Conservation (phyloP, 148 eudicot genomes). For the Amaranthus cruentus region DNA sequence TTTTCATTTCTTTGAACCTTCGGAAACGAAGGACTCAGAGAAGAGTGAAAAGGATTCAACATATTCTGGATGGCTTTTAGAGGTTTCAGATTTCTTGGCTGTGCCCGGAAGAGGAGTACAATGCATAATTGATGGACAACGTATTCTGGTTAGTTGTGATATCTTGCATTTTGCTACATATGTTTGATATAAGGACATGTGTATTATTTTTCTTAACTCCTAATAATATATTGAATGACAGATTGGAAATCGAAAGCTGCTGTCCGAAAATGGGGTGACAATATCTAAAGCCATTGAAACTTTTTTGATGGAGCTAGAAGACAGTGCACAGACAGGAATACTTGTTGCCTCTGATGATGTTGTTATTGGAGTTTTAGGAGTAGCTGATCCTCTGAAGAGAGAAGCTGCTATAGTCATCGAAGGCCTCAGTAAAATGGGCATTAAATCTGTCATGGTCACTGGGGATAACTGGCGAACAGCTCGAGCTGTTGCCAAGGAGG, state of each 20-base stretch:
- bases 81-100: constrained; percentile 65
- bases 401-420: constrained; percentile 94
- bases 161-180: neutral
- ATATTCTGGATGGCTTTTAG: constrained; percentile 79
- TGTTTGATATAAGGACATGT: neutral
- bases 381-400: constrained; percentile 94
- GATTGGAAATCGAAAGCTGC: constrained; percentile 87
- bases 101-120: constrained; percentile 86
- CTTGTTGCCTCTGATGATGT: constrained; percentile 65
- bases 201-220: neutral
- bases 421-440: constrained; percentile 92
- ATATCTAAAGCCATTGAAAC: constrained; percentile 52
- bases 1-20: constrained; percentile 83
- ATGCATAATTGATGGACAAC: constrained; percentile 57
- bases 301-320: constrained; percentile 71
- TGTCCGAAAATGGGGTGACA: constrained; percentile 58
- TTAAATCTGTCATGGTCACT: constrained; percentile 87
- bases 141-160: constrained; percentile 59
- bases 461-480: constrained; percentile 99
- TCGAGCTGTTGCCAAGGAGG: constrained; percentile 90
- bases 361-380: constrained; percentile 71
- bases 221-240: constrained; percentile 26
- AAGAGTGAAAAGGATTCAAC: constrained; percentile 31
- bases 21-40: constrained; percentile 40
- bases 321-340: constrained; percentile 81